Conservation (phyloP, 495 filamentous ascomycete genomes). For the Trichoderma gamsii region DNA sequence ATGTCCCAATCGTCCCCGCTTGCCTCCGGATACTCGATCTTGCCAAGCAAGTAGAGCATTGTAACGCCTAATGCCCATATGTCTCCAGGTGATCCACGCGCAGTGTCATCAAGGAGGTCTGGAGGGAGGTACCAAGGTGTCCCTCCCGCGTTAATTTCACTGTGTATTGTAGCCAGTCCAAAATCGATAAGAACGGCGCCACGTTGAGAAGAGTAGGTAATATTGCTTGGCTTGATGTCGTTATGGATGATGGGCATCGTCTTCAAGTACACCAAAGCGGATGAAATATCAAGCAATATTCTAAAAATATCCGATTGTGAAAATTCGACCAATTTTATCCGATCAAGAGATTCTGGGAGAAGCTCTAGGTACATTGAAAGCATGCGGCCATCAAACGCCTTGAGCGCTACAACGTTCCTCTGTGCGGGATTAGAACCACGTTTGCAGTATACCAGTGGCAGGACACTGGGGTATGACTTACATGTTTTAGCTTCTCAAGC, state of each 20-base stretch:
- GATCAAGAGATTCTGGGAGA: background rate
- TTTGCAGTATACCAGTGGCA: too few species aligned
- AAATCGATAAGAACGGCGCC: conserved; percentile 3
- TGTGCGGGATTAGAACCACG: background rate
- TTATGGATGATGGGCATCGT: background rate
- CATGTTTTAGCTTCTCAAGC: background rate
- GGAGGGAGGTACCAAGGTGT: conserved; percentile 8
- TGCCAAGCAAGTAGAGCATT: conserved; percentile 10
- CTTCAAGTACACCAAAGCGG: background rate
- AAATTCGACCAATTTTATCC: background rate
- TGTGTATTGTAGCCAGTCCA: background rate
- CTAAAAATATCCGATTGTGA: background rate
- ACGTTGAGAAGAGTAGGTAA: background rate
- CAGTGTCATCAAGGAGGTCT: background rate
- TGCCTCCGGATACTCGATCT: background rate
- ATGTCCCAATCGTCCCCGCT: background rate
- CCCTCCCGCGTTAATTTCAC: background rate
- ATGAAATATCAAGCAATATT: background rate
- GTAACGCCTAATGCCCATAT: conserved; percentile 16
- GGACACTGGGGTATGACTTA: background rate
- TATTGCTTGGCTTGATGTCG: conserved; percentile 1
- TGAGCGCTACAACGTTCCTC: background rate
- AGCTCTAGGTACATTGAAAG: background rate
- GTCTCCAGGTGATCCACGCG: background rate
- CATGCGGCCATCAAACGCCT: background rate